Conservation (phyloP, 2,329 filamentous ascomycete genomes). For the Rutstroemia sp. region DNA sequence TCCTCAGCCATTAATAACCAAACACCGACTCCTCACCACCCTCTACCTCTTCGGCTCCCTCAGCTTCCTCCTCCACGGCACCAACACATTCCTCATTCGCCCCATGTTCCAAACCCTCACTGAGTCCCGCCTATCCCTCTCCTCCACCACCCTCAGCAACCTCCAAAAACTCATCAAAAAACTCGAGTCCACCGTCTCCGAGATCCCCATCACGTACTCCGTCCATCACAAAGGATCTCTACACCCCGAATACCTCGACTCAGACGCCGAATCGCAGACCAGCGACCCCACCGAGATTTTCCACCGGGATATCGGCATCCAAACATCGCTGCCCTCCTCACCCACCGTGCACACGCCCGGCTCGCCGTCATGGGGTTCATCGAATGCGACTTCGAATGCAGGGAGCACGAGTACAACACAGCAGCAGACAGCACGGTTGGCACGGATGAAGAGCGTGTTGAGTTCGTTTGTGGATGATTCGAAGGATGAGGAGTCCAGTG, state of each 20-base stretch:
- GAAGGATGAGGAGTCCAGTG: constrained; percentile 17
- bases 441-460: constrained; percentile 40
- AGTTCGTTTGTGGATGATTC: constrained; percentile 42
- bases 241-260: constrained; percentile 32
- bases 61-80: constrained; percentile 61
- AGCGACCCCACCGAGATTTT: constrained; percentile 68
- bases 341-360: constrained; percentile 22
- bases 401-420: constrained; percentile 21
- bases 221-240: constrained; percentile 3
- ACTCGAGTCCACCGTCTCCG: constrained; percentile 51
- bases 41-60: constrained; percentile 50
- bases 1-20: constrained; percentile 56
- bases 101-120: constrained; percentile 49
- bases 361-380: constrained; percentile 25
- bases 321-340: constrained; percentile 54
- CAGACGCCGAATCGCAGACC: constrained; percentile 33
- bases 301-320: constrained; percentile 72
- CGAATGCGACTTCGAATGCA: constrained; percentile 10
- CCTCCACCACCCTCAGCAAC: constrained; percentile 40
- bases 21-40: constrained; percentile 48
- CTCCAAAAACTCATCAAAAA: constrained; percentile 43
- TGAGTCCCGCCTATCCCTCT: constrained; percentile 45
- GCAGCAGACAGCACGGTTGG: constrained; percentile 34
- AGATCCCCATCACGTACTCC: constrained; percentile 39
- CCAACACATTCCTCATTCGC: constrained; percentile 59